These are phyloP conservation scores for Lagenidium giganteum DNA, from an alignment of 352 stramenopile species.

Conservation along the genomic window DNA sequence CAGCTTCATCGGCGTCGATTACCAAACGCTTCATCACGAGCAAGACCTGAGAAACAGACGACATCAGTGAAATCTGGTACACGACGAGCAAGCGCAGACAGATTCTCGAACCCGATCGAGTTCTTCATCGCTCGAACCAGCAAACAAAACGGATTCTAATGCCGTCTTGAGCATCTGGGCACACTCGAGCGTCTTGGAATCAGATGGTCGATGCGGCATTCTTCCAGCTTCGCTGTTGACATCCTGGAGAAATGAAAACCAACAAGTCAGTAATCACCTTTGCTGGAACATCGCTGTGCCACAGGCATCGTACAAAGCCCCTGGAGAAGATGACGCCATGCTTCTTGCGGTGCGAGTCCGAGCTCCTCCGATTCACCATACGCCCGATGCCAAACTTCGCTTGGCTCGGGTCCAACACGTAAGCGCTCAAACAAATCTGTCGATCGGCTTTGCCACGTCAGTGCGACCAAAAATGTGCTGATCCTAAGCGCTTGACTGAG, in stretches of 20 bases:
- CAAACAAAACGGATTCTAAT: constrained; percentile 56
- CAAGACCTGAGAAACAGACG: constrained; percentile 36
- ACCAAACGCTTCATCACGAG: constrained; percentile 75
- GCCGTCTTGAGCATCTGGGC: constrained; percentile 45
- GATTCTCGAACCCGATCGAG: constrained; percentile 39
- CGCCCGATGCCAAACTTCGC: constrained; percentile 2
- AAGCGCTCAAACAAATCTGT: constrained; percentile 38
- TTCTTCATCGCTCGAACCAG: constrained; percentile 56
- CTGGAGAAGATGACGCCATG: constrained; percentile 69
- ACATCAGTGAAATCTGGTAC: neutral
- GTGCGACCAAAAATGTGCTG: neutral
- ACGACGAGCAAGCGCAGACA: neutral
- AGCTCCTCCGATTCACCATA: constrained; percentile 33
- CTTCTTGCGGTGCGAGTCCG: constrained; percentile 60
- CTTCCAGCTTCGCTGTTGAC: constrained; percentile 24
- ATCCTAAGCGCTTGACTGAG: too few relatives aligned
- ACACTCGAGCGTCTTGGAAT: constrained; percentile 52
- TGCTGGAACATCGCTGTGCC: too few relatives aligned
- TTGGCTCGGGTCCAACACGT: constrained; percentile 34
- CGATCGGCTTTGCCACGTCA: neutral
- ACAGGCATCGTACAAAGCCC: constrained; percentile 36
- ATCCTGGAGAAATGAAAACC: constrained; percentile 21
- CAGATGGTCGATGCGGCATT: constrained; percentile 41
- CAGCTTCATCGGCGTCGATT: constrained; percentile 63
- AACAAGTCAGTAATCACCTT: too few relatives aligned